A percentile compares a stretch with the other conserved stretches of the same genome.
Evolutionary conservation across 129 eudicot genomes (phyloP).

Genomic region (Daucus carota): DH1_v3.0 NC_030386.2:40291001-40291500

Average conservation of each 20-base stretch:
- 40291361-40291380: not conserved
- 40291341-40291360: not conserved
- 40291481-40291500: not conserved
- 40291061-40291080: constrained; percentile 50
- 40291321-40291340: not conserved
- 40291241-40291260: not conserved
- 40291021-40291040: constrained; percentile 89
- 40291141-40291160: not conserved
- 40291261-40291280: not conserved
- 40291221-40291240: not conserved
- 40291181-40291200: not conserved
- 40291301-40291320: not conserved
- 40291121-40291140: not conserved
- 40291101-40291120: not conserved
- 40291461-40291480: not conserved
- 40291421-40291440: not conserved
- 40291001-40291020: constrained; percentile 88
- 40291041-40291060: constrained; percentile 77
- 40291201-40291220: not conserved
- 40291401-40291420: no score
- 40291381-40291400: not conserved
- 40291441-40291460: not conserved
- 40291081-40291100: constrained; percentile 1
- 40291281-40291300: not conserved
- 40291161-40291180: not conserved